These are phyloP conservation scores for Suillus subaureus DNA, from an alignment of 768 basidiomycete genomes.

Conservation along the genomic window DNA sequence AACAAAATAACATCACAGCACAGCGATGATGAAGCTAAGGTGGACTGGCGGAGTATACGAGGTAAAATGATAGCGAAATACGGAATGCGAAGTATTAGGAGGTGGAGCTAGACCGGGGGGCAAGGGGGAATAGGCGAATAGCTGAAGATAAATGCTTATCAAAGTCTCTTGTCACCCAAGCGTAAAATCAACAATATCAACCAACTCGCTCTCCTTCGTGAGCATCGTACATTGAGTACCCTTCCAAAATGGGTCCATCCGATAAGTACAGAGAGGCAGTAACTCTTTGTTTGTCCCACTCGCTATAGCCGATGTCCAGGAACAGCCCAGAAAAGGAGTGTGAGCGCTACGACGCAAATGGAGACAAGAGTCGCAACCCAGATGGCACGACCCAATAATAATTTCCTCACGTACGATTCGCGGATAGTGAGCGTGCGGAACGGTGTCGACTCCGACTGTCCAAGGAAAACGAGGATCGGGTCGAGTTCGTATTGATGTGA, in stretches of 20 bases:
- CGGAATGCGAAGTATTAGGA: slow-evolving; percentile 7
- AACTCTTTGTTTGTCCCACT: not conserved
- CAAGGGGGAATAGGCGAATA: slow-evolving; percentile 2
- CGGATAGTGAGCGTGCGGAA: slow-evolving; percentile 91
- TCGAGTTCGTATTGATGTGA: slow-evolving; percentile 98
- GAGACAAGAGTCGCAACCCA: slow-evolving; percentile 88
- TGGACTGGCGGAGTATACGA: slow-evolving; percentile 3
- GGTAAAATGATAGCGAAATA: slow-evolving; percentile 6
- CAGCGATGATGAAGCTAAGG: slow-evolving; percentile 1
- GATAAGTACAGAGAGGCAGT: slow-evolving; percentile 1
- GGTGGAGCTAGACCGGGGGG: not conserved
- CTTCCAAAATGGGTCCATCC: not conserved
- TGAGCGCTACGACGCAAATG: slow-evolving; percentile 74
- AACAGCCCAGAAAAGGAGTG: slow-evolving; percentile 94
- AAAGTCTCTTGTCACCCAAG: slow-evolving; percentile 5
- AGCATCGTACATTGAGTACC: slow-evolving; percentile 8
- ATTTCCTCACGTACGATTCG: slow-evolving; percentile 92
- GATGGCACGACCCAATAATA: slow-evolving; percentile 85
- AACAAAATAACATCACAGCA: slow-evolving; percentile 9
- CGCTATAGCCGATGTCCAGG: slow-evolving; percentile 85
- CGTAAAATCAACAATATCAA: slow-evolving; percentile 8
- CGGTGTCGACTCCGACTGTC: slow-evolving; percentile 94
- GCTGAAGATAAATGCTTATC: slow-evolving; percentile 8
- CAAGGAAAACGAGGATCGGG: slow-evolving; percentile 91
- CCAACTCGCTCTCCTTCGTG: slow-evolving; percentile 3